These are phyloP conservation scores for Avicennia marina DNA, from an alignment of 257 asterid species.

Conservation along the genomic window DNA sequence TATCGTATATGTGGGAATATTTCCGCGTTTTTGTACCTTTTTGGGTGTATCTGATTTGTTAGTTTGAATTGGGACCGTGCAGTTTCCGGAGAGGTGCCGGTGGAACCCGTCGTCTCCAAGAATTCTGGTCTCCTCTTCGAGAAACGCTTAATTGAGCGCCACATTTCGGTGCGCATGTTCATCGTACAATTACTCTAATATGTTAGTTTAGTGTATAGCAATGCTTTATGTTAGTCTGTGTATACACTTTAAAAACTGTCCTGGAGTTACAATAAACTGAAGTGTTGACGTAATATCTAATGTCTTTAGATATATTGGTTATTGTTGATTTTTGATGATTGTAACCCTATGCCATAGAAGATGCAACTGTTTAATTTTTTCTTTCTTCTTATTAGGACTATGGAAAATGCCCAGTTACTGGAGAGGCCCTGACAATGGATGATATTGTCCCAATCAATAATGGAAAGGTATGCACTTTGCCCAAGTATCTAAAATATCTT, in stretches of 20 bases:
- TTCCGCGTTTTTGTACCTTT: not conserved
- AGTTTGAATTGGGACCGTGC: slow-evolving; percentile 6
- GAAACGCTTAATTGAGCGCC: slow-evolving; percentile 86
- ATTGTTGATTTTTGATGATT: not conserved
- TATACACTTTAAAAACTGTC: not conserved
- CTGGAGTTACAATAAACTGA: not conserved
- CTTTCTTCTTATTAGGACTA: slow-evolving; percentile 48
- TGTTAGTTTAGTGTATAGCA: too few relatives aligned
- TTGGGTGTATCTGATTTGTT: slow-evolving; percentile 23
- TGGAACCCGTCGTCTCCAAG: slow-evolving; percentile 86
- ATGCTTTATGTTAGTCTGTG: not conserved
- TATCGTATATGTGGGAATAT: too few relatives aligned
- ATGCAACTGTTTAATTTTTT: not conserved
- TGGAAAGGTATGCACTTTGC: slow-evolving; percentile 53
- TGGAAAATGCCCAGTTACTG: slow-evolving; percentile 98
- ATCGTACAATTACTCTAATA: not conserved
- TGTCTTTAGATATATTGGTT: not conserved
- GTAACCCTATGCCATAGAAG: too few relatives aligned
- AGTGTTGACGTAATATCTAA: too few relatives aligned
- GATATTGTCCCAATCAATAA: slow-evolving; percentile 80
- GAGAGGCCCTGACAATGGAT: slow-evolving; percentile 76
- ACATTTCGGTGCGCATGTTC: slow-evolving; percentile 58
- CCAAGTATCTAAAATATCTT: not conserved
- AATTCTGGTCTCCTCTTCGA: slow-evolving; percentile 82
- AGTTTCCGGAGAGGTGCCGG: slow-evolving; percentile 99